Conservation (phyloP, 2,329 filamentous ascomycete species). For the Xylaria multiplex region DNA sequence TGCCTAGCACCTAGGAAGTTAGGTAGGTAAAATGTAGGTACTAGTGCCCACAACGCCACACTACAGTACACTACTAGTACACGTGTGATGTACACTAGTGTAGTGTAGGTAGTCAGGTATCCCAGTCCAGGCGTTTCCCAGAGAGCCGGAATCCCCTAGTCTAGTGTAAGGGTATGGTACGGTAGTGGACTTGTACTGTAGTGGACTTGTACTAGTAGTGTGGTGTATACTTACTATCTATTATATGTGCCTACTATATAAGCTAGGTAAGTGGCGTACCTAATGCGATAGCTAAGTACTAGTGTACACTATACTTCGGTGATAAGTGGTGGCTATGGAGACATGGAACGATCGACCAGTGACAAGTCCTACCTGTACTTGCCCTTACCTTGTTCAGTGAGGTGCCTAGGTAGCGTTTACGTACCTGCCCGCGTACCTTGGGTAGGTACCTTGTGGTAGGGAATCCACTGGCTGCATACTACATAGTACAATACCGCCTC, state of each 20-base stretch:
- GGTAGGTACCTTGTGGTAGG: neutral
- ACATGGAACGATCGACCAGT: conserved; percentile 5
- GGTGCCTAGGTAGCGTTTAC: too few relatives aligned
- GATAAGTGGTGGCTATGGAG: neutral
- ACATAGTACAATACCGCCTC: neutral
- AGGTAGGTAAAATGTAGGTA: neutral
- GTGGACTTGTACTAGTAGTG: too few relatives aligned
- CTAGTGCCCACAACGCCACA: neutral
- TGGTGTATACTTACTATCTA: too few relatives aligned
- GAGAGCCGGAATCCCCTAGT: conserved; percentile 26
- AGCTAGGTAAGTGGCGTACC: too few relatives aligned
- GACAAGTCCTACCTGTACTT: neutral
- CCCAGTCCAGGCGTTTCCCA: conserved; percentile 16
- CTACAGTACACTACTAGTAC: neutral
- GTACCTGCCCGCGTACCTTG: too few relatives aligned
- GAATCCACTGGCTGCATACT: too few relatives aligned
- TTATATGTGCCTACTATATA: too few relatives aligned
- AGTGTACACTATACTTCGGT: conserved; percentile 2
- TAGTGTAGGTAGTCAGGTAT: neutral
- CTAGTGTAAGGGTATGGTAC: neutral
- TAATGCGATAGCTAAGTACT: too few relatives aligned
- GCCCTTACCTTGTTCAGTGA: too few relatives aligned
- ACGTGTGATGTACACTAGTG: neutral
- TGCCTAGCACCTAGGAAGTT: neutral
- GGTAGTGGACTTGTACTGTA: neutral